These are phyloP conservation scores for Hygrophila difformis DNA, from an alignment of 257 asterid genomes.

Conservation along the genomic window DNA sequence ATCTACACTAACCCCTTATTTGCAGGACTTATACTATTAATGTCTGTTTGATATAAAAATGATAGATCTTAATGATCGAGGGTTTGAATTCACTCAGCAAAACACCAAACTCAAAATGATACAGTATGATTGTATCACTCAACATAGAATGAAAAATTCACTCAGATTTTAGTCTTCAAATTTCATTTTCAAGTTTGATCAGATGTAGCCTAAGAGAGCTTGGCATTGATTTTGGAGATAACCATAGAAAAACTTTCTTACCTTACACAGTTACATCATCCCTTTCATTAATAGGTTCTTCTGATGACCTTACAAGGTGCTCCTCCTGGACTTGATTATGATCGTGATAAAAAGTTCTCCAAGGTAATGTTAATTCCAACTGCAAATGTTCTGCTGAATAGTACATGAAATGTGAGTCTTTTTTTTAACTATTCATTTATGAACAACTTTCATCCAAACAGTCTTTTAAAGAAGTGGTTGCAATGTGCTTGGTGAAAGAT, in stretches of 20 bases:
- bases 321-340: conserved; percentile 99
- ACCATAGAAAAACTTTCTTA: conserved; percentile 14
- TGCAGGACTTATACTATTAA: too few relatives aligned
- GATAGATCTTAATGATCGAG: too few relatives aligned
- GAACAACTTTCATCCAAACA: conserved; percentile 30
- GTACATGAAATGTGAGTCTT: neutral
- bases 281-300: conserved; percentile 53
- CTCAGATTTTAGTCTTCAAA: too few relatives aligned
- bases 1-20: neutral
- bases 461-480: conserved; percentile 99
- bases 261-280: conserved; percentile 9
- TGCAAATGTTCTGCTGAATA: conserved; percentile 14
- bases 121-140: too few relatives aligned
- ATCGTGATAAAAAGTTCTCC: conserved; percentile 95
- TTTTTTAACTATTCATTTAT: neutral
- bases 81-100: too few relatives aligned
- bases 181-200: too few relatives aligned
- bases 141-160: too few relatives aligned
- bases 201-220: too few relatives aligned
- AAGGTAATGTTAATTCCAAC: conserved; percentile 44
- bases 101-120: too few relatives aligned
- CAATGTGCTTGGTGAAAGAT: conserved; percentile 99
- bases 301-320: conserved; percentile 98
- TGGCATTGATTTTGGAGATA: conserved; percentile 7
- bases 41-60: too few relatives aligned